Percentiles rank a stretch among this genome's conserved stretches.
These are phyloP conservation scores for Euphrasia arctica DNA, from an alignment of 305 asterid genomes.

Conservation along the genomic window DNA sequence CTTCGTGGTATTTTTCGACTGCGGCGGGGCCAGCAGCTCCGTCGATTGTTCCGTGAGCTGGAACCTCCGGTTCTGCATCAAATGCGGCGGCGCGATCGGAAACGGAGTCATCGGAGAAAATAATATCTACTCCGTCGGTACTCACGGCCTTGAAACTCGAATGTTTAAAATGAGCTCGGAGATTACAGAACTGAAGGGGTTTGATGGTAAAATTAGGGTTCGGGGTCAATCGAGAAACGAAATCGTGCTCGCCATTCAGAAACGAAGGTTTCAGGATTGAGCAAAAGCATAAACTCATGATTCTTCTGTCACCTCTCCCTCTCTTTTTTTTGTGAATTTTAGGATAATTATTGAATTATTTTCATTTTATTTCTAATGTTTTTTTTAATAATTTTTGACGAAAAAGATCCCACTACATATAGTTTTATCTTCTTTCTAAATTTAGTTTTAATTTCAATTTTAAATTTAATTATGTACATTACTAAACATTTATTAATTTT, in stretches of 20 bases:
- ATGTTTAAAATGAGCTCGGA: conserved; percentile 23
- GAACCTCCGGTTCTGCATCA: conserved; percentile 26
- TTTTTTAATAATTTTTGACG: no score
- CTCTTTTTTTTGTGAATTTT: no score
- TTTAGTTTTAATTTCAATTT: no score
- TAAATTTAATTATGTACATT: no score
- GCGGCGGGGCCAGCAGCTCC: conserved; percentile 35
- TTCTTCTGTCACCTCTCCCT: not conserved
- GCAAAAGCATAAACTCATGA: conserved; percentile 62
- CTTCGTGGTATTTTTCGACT: conserved; percentile 33
- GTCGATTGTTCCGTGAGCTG: conserved; percentile 21
- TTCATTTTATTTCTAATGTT: no score
- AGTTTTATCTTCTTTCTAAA: no score
- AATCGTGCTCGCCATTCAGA: conserved; percentile 31
- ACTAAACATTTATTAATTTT: no score
- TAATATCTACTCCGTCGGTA: conserved; percentile 50
- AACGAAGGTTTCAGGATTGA: conserved; percentile 46
- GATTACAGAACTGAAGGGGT: conserved; percentile 28
- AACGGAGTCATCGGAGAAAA: conserved; percentile 8
- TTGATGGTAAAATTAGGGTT: conserved; percentile 30
- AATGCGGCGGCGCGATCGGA: no score
- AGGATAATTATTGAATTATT: no score
- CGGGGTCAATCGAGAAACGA: conserved; percentile 39
- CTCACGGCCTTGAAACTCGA: conserved; percentile 36
- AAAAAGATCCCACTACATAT: no score